Base-by-base conservation (phyloP, 306 rosid genomes). In the Castanospermum australe region DNA sequence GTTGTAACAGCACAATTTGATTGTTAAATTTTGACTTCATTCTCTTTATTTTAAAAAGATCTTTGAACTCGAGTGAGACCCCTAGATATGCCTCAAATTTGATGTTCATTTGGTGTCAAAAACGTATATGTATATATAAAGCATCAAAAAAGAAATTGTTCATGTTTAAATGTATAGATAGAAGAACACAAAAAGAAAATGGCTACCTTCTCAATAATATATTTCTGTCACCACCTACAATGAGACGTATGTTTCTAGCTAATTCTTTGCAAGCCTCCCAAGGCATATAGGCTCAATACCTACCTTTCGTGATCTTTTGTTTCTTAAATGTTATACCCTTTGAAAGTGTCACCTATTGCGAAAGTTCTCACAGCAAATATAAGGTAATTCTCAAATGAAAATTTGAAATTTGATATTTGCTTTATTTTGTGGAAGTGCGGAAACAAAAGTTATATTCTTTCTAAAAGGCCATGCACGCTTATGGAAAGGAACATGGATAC, bases 381-480 rank as follows among this genome's bases (percentile, higher is more conserved):
- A 59, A 51, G 15, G 60, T 47, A 48, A 68, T 41, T 67, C 28
- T 60, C 10, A 61, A 73, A 22, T 72, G 72, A 68, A 72, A 74
- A 36, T 44, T 67, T 15, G 3, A 60, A 54, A 48, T 61, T 77
- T 68, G 51, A 51, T n/a, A n/a, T n/a, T 63, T 54, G 48, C 81
- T 85, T 75, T 79, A 60, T 61, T 78, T 36, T 77, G 21, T 65
- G 73, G 82, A 71, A 80, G 67, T 70, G 77, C 70, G 42, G 21
- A 57, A 61, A 38, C 48, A 65, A 84, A 84, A 81, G 85, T 28
- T 65, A 69, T 63, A 79, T 71, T 41, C 78, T 48, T 47, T 44
- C 15, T 21, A 64, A 84, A 84, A 84, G 77, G 67, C 50, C 85
- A 81, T 71, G 85, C 83, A 84, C 80, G 85, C 88, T 71, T 71